Percentiles rank a stretch among this genome's conserved stretches.
phyloP scores from a whole-genome alignment of 2,329 filamentous ascomycete species.

The Ascochyta viciae-villosae region DNA sequence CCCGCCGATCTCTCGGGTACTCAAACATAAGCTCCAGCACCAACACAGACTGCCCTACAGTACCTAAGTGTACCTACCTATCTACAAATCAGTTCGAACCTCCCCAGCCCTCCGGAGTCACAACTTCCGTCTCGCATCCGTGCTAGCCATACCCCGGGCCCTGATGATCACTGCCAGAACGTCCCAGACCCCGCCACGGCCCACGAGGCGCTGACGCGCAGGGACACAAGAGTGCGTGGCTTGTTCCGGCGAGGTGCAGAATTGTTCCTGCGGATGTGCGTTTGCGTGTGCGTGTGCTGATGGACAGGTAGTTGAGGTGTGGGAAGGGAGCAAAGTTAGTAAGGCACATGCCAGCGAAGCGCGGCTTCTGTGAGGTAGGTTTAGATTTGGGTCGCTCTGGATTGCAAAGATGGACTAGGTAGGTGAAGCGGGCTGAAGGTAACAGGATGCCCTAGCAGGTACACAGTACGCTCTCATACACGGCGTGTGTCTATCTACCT shows the following conservation, averaged over 20 bases:
- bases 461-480: background rate
- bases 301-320: background rate
- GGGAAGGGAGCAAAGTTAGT: no score
- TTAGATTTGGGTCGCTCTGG: no score
- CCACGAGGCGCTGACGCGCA: background rate
- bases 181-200: constrained; percentile 2
- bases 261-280: background rate
- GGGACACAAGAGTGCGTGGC: background rate
- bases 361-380: background rate
- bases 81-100: background rate
- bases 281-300: no score
- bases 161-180: constrained; percentile 13
- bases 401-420: no score
- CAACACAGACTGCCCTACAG: background rate
- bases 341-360: background rate
- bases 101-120: background rate
- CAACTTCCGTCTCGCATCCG: background rate
- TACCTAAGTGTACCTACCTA: background rate
- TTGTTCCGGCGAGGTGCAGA: constrained; percentile 5
- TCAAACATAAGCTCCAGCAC: background rate
- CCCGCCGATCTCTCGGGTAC: background rate
- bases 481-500: no score
- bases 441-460: background rate
- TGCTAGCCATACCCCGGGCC: background rate
- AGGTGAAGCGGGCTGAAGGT: no score